These are phyloP conservation scores for Trypanosoma grayi DNA, from an alignment of 208 protist species.

Conservation along the genomic window DNA sequence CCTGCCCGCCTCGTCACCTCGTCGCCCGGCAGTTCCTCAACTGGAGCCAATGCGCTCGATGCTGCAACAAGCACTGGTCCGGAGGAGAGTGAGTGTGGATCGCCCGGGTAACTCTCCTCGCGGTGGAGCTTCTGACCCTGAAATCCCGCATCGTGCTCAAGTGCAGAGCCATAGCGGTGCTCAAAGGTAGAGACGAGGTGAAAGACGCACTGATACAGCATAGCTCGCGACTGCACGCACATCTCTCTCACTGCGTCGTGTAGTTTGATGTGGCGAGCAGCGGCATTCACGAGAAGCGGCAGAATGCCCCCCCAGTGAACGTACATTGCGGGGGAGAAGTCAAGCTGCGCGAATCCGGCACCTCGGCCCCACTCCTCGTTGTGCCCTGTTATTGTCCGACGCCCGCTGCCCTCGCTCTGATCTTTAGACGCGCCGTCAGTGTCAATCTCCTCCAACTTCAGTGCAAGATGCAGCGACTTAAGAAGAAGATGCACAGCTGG, in stretches of 20 bases:
- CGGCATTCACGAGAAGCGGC: slow-evolving; percentile 50
- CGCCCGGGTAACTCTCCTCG: slow-evolving; percentile 6
- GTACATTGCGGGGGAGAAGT: slow-evolving; percentile 56
- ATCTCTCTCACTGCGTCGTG: slow-evolving; percentile 58
- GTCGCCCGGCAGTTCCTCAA: neutral
- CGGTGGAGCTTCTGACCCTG: neutral
- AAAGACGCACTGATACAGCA: slow-evolving; percentile 75
- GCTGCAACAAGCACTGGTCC: neutral
- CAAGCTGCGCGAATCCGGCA: slow-evolving; percentile 46
- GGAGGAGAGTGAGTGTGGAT: neutral
- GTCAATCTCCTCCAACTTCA: slow-evolving; percentile 44
- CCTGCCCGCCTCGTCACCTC: neutral
- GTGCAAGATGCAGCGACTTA: slow-evolving; percentile 75
- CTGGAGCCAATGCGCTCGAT: neutral
- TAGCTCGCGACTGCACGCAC: slow-evolving; percentile 52
- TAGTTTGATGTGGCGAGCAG: slow-evolving; percentile 38
- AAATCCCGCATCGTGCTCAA: slow-evolving; percentile 14
- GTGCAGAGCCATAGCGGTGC: slow-evolving; percentile 34
- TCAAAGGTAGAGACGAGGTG: slow-evolving; percentile 66
- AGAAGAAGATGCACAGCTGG: slow-evolving; percentile 65
- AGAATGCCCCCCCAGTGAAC: slow-evolving; percentile 60
- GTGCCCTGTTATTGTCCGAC: too few relatives aligned
- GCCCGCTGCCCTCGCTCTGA: neutral
- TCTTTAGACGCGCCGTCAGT: neutral
- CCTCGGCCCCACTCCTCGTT: neutral